Evolutionary conservation across 2,329 filamentous ascomycete genomes (phyloP).

Genomic region (Arthrobotrys megalospora): DNA sequence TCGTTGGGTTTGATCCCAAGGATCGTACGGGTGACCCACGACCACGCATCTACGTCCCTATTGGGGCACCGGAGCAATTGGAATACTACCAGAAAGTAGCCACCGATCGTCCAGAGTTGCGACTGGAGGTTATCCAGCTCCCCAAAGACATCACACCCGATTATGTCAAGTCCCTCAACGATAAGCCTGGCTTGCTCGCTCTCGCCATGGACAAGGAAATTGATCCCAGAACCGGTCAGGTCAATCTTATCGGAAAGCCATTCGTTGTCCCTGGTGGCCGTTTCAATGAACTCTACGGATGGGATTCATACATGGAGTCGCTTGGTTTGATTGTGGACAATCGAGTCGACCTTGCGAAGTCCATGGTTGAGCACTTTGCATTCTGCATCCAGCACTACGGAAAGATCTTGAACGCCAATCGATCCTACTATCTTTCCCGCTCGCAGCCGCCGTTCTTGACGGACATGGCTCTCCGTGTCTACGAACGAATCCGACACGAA

Average conservation of each 20-base stretch:
- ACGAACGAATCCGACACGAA: conserved; percentile 91
- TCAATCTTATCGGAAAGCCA: conserved; percentile 82
- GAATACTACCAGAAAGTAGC: conserved; percentile 90
- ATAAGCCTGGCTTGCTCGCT: conserved; percentile 88
- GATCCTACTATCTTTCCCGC: conserved; percentile 93
- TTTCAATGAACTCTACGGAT: conserved; percentile 98
- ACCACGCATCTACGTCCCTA: conserved; percentile 91
- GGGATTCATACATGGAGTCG: conserved; percentile 99
- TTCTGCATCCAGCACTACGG: conserved; percentile 99
- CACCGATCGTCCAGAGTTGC: conserved; percentile 82
- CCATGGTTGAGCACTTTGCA: conserved; percentile 96
- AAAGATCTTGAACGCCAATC: conserved; percentile 96
- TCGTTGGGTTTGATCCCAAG: conserved; percentile 90
- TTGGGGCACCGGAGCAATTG: conserved; percentile 85
- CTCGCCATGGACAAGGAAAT: conserved; percentile 85
- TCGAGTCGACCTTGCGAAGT: conserved; percentile 83
- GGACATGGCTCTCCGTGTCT: conserved; percentile 95
- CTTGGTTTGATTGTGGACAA: conserved; percentile 89
- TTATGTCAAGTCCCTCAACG: conserved; percentile 78
- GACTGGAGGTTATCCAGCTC: conserved; percentile 87
- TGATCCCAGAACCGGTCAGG: conserved; percentile 78
- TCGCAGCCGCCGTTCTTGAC: conserved; percentile 98
- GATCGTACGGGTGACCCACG: conserved; percentile 93
- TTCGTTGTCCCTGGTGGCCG: conserved; percentile 98
- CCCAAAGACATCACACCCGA: conserved; percentile 83